Base-by-base conservation (phyloP, 2,329 filamentous ascomycete species). In the Aspergillus ibericus region DNA sequence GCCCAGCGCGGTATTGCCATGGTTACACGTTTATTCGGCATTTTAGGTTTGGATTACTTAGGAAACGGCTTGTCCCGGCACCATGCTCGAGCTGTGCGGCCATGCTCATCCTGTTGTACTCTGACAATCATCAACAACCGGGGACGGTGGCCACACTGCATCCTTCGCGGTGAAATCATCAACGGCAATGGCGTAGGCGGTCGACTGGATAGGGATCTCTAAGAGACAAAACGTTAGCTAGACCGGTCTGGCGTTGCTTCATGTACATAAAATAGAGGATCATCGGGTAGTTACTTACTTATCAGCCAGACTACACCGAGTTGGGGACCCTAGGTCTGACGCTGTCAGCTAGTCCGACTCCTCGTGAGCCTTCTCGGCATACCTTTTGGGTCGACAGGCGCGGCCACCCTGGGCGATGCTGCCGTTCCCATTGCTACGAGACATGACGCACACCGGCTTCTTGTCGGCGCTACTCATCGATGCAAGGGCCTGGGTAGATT, bases 401-500 rank as follows among this genome's bases (percentile, higher is more conserved):
- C 71, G 68, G 46, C 77, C 78, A 54, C 78, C 78, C 62, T 79
- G 81, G 18, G 83, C 82, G 48, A 85, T 79, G 29, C 74, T 75
- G 1, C 82, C 82, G 57, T 78, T 78, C 44, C 81, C 80, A 47
- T 72, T 80, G 66, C 81, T 88, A 53, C 95, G 88, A 61, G 92
- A 96, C 92, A 99, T 97, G 58, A 93, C 89, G 65, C 90, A 95
- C 34, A 85, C 79, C 0, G 95, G 91, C 55, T 85, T 85, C 48
- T 80, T 81, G 64, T 98, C 93, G 25, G 86, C 83, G 1, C 88
- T 90, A 36, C 89, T 86, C 91, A 98, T 96, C 3, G 92, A 96
- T 1, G 92, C 92, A 54, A 99, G 78, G 5, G 93, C 92, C 79
- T 82, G 56, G 29, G 9, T 9, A 42, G 44, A 36, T 60, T 54